Evolutionary conservation across 306 rosid genomes (phyloP).

Genomic region (Rosa rugosa): DNA sequence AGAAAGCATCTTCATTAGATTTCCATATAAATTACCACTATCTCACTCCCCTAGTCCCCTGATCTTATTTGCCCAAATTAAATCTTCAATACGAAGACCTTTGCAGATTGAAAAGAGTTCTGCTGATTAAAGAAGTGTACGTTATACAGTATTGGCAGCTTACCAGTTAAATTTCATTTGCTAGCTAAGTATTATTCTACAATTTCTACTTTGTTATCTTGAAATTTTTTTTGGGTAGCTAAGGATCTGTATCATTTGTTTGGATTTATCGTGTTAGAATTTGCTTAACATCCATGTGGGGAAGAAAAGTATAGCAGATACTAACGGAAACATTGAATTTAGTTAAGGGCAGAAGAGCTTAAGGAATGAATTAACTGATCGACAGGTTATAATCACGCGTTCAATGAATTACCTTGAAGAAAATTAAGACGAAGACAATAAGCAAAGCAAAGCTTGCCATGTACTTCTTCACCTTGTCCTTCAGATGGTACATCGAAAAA

Average conservation of each 20-base stretch:
- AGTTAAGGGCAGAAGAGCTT: neutral
- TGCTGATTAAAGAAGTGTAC: neutral
- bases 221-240: neutral
- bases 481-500: neutral
- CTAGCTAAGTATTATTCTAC: neutral
- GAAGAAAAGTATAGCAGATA: neutral
- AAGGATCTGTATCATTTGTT: neutral
- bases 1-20: neutral
- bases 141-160: neutral
- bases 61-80: neutral
- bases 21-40: constrained; percentile 1
- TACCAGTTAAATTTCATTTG: neutral
- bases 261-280: neutral
- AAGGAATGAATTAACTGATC: neutral
- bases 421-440: neutral
- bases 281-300: neutral
- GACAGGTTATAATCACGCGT: no score
- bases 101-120: neutral
- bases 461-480: neutral
- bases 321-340: neutral
- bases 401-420: neutral
- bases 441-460: neutral
- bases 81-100: neutral
- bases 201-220: neutral
- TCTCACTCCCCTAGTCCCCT: neutral